phyloP scores from a whole-genome alignment of 1,139 yeast genomes.

The Zygoascus meyerae region DNA sequence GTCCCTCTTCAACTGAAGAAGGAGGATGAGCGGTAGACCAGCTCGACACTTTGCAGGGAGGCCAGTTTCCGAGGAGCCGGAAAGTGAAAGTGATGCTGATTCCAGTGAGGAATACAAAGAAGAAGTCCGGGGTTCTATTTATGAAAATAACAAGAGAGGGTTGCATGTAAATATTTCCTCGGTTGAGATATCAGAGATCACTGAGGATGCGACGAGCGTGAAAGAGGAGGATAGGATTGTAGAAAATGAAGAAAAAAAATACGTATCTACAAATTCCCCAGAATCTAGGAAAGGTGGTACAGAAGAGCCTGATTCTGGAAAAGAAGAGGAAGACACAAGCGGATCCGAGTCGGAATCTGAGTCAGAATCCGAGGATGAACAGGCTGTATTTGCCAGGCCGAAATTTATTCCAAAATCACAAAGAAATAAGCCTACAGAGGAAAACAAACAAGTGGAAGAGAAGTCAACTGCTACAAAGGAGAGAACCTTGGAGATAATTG shows the following conservation, averaged over 20 bases:
- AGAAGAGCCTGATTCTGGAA: slow-evolving; percentile 7
- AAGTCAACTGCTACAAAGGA: slow-evolving; percentile 9
- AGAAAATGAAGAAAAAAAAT: background rate
- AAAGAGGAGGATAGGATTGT: background rate
- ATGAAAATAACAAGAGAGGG: slow-evolving; percentile 13
- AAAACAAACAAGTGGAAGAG: background rate
- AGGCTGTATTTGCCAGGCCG: slow-evolving; percentile 21
- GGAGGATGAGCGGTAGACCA: slow-evolving; percentile 5
- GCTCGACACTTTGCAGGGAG: slow-evolving; percentile 26
- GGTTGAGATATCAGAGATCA: background rate
- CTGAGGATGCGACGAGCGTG: slow-evolving; percentile 1
- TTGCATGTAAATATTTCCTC: background rate
- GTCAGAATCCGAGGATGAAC: slow-evolving; percentile 8
- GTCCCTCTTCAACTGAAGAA: slow-evolving; percentile 3
- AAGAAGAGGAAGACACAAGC: slow-evolving; percentile 9
- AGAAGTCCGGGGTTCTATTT: slow-evolving; percentile 17
- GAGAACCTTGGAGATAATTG: slow-evolving; percentile 22
- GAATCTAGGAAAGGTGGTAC: slow-evolving; percentile 1
- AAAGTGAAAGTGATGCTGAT: slow-evolving; percentile 11
- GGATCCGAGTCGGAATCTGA: slow-evolving; percentile 14
- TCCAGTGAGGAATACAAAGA: slow-evolving; percentile 14
- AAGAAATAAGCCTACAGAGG: slow-evolving; percentile 11
- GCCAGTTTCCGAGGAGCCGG: slow-evolving; percentile 9
- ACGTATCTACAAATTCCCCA: background rate
- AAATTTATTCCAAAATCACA: slow-evolving; percentile 26